These are phyloP conservation scores for Magnolia kwangsiensis DNA, from an alignment of 164 flowering plant genomes.

Conservation along the genomic window DNA sequence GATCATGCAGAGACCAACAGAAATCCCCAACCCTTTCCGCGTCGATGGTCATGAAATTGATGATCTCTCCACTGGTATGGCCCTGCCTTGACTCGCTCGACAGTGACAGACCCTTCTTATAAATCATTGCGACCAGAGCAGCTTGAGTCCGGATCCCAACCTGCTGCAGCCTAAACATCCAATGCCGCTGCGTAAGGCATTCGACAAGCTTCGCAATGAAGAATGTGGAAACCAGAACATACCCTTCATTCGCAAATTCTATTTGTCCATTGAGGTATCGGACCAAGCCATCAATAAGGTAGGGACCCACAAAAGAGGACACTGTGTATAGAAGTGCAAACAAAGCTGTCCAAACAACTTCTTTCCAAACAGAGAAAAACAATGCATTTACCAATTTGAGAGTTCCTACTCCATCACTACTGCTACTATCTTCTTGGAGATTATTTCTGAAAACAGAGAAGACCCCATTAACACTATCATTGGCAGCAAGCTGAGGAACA, in stretches of 20 bases:
- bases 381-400: constrained; percentile 44
- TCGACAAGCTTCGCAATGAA: constrained; percentile 56
- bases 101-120: constrained; percentile 55
- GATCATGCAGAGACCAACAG: constrained; percentile 62
- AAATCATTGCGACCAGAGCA: constrained; percentile 45
- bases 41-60: constrained; percentile 73
- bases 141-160: constrained; percentile 45
- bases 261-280: constrained; percentile 51
- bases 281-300: constrained; percentile 61
- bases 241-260: constrained; percentile 6
- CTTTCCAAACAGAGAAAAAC: constrained; percentile 38
- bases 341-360: constrained; percentile 36
- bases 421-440: constrained; percentile 14
- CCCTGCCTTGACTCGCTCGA: constrained; percentile 59
- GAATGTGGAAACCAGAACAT: constrained; percentile 42
- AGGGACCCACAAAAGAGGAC: constrained; percentile 72
- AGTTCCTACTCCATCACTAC: constrained; percentile 27
- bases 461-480: constrained; percentile 27
- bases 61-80: constrained; percentile 64
- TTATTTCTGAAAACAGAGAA: constrained; percentile 22
- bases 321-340: constrained; percentile 31
- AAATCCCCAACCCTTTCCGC: constrained; percentile 61
- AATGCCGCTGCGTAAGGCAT: constrained; percentile 54
- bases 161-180: constrained; percentile 52
- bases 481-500: no score